Evolutionary conservation across 306 rosid species (phyloP), one percentile per base, ranked within the genome.

Genomic region (Rosa multiflora): DNA sequence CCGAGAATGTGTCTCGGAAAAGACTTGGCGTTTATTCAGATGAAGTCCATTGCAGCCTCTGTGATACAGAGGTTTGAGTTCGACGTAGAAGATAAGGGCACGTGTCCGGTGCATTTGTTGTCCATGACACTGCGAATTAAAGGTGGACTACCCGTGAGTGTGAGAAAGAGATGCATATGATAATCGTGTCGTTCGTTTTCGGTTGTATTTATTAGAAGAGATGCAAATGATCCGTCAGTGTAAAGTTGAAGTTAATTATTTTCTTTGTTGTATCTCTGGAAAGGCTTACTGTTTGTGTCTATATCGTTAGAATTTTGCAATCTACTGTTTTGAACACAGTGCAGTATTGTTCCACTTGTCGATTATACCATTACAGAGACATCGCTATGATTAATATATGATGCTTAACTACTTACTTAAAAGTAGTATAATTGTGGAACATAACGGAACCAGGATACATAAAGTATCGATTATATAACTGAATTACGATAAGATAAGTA

Each of bases 11-110:
- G 97, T 42, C 64, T 93, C 0, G 97, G 98, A 1, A 91, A 90
- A 17, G 95, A 91, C 1, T 71, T 91, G 93, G 95, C 93, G 3
- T 88, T 86, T 15, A 87, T 88, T 80, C 98, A 93, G 83, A 93
- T 93, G 98, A 93, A 93, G 85, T 88, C 82, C 1, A 90, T 93
- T 2, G 92, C 87, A 0, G 95, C 97, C 1, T 70, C 91, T 0
- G 78, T 91, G 35, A 15, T 93, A 1, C 90, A 88, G 70, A 64
- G 40, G 76, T 93, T 87, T 78, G 87, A 85, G 61, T 40, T 91
- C 3, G 85, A 52, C 0, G 85, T 84, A 0, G 20, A 4, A 13
- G 63, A 79, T 18, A 86, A 82, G 78, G 75, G 75, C 35, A 76
- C 42, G 70, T 63, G 77, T 83, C 98, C 92, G 0, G 8, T 79